Base-by-base conservation (phyloP, 2,329 filamentous ascomycete species). In the Arthroderma sp. region DNA sequence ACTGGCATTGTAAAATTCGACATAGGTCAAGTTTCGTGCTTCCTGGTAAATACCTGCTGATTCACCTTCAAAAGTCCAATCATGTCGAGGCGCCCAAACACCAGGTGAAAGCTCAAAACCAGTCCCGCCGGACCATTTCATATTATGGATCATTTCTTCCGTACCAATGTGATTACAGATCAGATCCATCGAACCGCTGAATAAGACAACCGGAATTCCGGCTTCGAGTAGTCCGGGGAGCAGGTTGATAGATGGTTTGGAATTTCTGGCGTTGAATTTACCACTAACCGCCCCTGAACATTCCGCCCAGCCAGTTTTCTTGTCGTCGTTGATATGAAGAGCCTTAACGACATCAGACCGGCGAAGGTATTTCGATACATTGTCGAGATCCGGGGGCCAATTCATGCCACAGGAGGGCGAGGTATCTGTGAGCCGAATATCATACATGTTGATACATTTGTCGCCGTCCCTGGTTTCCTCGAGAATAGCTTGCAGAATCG, bases 81-180 rank as follows among this genome's bases (percentile, higher is more conserved):
- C 81, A 36, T 82, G 82, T 11, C 86, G 83, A n/a, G 89, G 88
- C 3, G 91, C 88, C 78, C 83, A 88, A 44, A 85, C 86, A 9
- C 88, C 89, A 0, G 86, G 83, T 0, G 83, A 81, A 2, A 83
- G 69, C 63, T 96, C 88, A 57, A 98, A 95, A 3, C 91, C 93
- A 53, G 83, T 89, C 45, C 80, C 89, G 42, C 83, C 87, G 54
- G 87, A 91, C 86, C 88, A 98, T 53, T 81, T 69, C 77, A 98
- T 80, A 57, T 86, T 88, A 61, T 82, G 79, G 58, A 98, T 94
- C 53, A 98, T 64, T 29, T 83, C 77, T 61, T 98, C 91, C 0
- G 91, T 98, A 47, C 91, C 91, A 29, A 95, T 68, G 60, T 98
- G 87, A 62, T 98, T 98, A 74, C 91, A 98, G 55, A 98, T 96